These are phyloP conservation scores for Claviceps sp. DNA, from an alignment of 2,329 filamentous ascomycete genomes.

Conservation along the genomic window DNA sequence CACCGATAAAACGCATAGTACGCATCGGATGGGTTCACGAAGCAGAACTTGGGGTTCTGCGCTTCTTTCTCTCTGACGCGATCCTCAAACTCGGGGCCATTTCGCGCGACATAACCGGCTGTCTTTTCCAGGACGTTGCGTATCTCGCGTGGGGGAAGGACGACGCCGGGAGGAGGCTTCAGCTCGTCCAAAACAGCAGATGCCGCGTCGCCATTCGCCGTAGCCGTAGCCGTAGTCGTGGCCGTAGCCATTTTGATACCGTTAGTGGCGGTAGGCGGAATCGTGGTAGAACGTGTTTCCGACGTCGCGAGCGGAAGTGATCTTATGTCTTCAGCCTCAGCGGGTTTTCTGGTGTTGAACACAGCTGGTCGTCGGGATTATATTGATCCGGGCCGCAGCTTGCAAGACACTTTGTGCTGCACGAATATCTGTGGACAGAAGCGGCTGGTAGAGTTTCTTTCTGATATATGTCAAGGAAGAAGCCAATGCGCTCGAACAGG, in stretches of 20 bases:
- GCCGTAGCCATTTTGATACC: constrained; percentile 17
- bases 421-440: neutral
- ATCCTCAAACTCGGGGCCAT: constrained; percentile 60
- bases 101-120: constrained; percentile 72
- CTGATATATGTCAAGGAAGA: too few relatives aligned
- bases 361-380: neutral
- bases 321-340: neutral
- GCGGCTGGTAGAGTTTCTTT: neutral
- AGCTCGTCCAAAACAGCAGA: constrained; percentile 46
- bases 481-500: too few relatives aligned
- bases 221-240: constrained; percentile 16
- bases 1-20: constrained; percentile 86
- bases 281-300: neutral
- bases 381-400: neutral
- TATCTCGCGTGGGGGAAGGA: constrained; percentile 82
- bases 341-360: neutral
- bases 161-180: constrained; percentile 70
- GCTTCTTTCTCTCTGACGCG: constrained; percentile 76
- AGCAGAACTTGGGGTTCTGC: constrained; percentile 81
- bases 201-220: constrained; percentile 39
- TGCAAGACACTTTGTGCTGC: neutral
- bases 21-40: constrained; percentile 65
- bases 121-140: constrained; percentile 82
- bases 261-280: constrained; percentile 6
- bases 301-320: neutral